A percentile compares a stretch with the other conserved stretches of the same genome.
phyloP scores from a whole-genome alignment of 2,329 filamentous ascomycete species.

The Aspergillus carbonarius region DNA sequence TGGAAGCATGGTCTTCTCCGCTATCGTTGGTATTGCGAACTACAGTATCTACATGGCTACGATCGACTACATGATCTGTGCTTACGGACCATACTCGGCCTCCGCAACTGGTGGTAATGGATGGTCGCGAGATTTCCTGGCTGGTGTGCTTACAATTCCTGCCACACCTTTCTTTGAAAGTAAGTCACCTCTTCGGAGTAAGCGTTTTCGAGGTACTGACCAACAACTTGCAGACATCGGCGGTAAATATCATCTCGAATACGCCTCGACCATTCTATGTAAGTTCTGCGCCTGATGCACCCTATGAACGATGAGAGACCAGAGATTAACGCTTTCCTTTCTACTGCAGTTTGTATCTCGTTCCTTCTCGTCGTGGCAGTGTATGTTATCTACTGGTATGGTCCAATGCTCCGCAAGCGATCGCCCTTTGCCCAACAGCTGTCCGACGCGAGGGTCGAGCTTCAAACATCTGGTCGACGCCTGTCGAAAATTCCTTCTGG shows the following conservation, averaged over 20 bases:
- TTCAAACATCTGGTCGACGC: constrained; percentile 31
- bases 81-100: constrained; percentile 65
- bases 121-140: constrained; percentile 64
- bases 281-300: constrained; percentile 17
- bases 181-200: constrained; percentile 22
- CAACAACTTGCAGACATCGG: constrained; percentile 48
- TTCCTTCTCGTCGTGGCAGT: constrained; percentile 62
- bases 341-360: constrained; percentile 53
- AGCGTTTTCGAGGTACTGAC: not conserved
- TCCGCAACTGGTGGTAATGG: constrained; percentile 68
- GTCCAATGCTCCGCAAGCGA: constrained; percentile 57
- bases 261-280: constrained; percentile 64
- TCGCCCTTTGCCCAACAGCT: constrained; percentile 67
- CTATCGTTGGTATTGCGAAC: constrained; percentile 64
- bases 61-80: constrained; percentile 67
- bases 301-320: not conserved
- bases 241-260: constrained; percentile 55
- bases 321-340: not conserved
- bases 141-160: constrained; percentile 62
- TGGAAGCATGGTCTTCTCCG: constrained; percentile 59
- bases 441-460: constrained; percentile 44
- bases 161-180: constrained; percentile 53
- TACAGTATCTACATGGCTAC: constrained; percentile 64
- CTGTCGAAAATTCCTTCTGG: constrained; percentile 35
- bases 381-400: constrained; percentile 67